Evolutionary conservation across 768 basidiomycete species (phyloP), one percentile per base, ranked within the genome.

Genomic region (Ramaria sp.): DNA sequence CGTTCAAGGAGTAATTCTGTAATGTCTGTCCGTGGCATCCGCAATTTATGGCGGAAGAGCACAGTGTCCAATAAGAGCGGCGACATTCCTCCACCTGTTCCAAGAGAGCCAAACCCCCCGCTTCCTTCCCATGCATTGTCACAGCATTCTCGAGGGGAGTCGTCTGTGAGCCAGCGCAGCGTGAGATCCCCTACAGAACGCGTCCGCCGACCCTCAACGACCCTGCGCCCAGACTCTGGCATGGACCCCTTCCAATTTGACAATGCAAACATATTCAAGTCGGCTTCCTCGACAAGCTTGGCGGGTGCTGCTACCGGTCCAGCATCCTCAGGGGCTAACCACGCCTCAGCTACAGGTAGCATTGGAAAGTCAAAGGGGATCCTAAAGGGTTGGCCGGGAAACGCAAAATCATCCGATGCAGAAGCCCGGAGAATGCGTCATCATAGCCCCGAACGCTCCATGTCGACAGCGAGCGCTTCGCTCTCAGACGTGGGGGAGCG

Each of bases 161-260:
- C 55, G 11, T 33, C 33, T 38, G 38, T 54, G 45, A 33, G 59
- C 54, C 33, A 51, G 53, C 43, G 52, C 43, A 30, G 22, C 41
- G 12, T 65, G 71, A 20, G 72, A 71, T 59, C 69, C 68, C 51
- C 67, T 69, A 2, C 68, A 71, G 3, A 68, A 69, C 43, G 66
- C 68, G 19, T 43, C 20, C 57, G 34, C 42, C 50, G 33, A 69
- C 74, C 19, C 69, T 73, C 54, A 69, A 34, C 19, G 11, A 9
- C 52, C 15, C 57, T 5, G 24, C 65, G 67, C 50, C 59, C 64
- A 33, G 67, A 64, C 58, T 60, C 68, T 1, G 63, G 67, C 30
- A 59, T 76, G 42, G 78, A 79, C 60, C 74, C 76, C 19, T 71
- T 87, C 55, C 77, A 79, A 50, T 85, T 86, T 68, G 82, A 91